phyloP scores from a whole-genome alignment of 2,329 filamentous ascomycete species.

The Pseudomassariella vexata region DNA sequence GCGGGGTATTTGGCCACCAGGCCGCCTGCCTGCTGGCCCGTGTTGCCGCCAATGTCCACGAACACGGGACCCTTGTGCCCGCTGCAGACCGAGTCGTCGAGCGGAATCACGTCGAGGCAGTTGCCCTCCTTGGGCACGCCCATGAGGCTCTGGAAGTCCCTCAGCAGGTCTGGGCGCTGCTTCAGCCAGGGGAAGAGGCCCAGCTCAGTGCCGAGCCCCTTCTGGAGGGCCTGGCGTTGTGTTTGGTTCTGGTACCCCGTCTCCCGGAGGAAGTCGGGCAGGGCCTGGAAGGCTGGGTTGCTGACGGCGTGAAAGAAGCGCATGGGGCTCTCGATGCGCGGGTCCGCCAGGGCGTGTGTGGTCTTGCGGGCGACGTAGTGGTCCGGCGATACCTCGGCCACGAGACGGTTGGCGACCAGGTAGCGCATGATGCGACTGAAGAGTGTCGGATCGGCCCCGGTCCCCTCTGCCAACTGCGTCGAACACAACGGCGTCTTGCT shows the following conservation, averaged over 20 bases:
- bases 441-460: constrained; percentile 6
- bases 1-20: constrained; percentile 25
- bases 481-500: too few relatives aligned
- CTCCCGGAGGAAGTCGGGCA: too few relatives aligned
- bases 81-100: constrained; percentile 5
- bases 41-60: constrained; percentile 34
- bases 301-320: too few relatives aligned
- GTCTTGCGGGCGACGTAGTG: constrained; percentile 6
- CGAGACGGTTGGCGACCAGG: constrained; percentile 7
- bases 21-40: constrained; percentile 30
- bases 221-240: too few relatives aligned
- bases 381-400: constrained; percentile 9
- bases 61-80: constrained; percentile 16
- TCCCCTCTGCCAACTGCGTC: too few relatives aligned
- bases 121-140: constrained; percentile 7
- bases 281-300: too few relatives aligned
- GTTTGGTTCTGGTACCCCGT: too few relatives aligned
- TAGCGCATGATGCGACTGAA: constrained; percentile 6
- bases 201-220: constrained; percentile 10
- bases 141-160: constrained; percentile 13
- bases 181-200: constrained; percentile 10
- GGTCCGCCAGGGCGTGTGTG: too few relatives aligned
- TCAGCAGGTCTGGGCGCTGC: constrained; percentile 9
- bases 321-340: too few relatives aligned
- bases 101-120: constrained; percentile 13